Percentiles rank a stretch among this genome's conserved stretches.
phyloP scores from a whole-genome alignment of 108 stramenopile species.

The Asterionellopsis glacialis region DNA sequence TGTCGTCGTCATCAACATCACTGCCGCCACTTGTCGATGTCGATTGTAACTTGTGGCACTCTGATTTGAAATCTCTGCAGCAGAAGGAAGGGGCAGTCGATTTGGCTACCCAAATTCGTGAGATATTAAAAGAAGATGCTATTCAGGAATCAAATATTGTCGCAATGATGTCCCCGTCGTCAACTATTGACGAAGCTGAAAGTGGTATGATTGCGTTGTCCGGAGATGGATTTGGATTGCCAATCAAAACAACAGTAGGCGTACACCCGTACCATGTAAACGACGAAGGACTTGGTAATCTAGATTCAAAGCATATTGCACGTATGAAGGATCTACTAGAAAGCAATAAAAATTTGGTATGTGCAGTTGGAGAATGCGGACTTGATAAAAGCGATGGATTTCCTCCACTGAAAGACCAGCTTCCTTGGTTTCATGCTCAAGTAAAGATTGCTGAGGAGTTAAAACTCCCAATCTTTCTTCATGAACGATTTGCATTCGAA shows the following conservation, averaged over 20 bases:
- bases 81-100: background rate
- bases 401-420: constrained; percentile 51
- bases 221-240: constrained; percentile 10
- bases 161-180: constrained; percentile 68
- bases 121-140: constrained; percentile 44
- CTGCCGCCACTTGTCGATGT: constrained; percentile 42
- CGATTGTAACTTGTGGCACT: constrained; percentile 50
- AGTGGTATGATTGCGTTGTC: background rate
- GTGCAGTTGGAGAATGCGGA: constrained; percentile 77
- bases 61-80: constrained; percentile 31
- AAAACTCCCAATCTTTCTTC: constrained; percentile 65
- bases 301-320: background rate
- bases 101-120: constrained; percentile 8
- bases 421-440: constrained; percentile 51
- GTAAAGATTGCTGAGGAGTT: constrained; percentile 57
- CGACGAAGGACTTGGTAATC: constrained; percentile 14
- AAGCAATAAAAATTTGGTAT: constrained; percentile 9
- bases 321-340: background rate
- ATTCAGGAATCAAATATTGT: constrained; percentile 47
- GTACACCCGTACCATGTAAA: constrained; percentile 77
- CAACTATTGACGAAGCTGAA: constrained; percentile 45
- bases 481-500: constrained; percentile 71
- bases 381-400: constrained; percentile 75
- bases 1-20: constrained; percentile 2
- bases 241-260: constrained; percentile 53